Evolutionary conservation across 2,329 filamentous ascomycete species (phyloP), one percentile per base, ranked within the genome.

Genomic region (Fusarium miscanthi): DNA sequence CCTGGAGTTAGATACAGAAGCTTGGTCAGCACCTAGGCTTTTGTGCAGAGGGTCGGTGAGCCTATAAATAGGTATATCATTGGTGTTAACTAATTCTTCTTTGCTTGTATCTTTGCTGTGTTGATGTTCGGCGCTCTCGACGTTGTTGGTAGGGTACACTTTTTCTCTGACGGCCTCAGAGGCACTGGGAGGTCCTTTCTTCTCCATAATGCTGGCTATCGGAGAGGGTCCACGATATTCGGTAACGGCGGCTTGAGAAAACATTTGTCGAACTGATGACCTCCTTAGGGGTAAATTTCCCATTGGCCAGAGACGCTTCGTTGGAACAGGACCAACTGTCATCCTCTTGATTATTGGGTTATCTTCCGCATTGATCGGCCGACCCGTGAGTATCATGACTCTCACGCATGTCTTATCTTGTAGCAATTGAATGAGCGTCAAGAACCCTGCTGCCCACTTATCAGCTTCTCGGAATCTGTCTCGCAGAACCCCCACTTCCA

Each of bases 171-270:
- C 31, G 4, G 31, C 11, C 31, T 31, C 12, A 12, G 31, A 31
- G 31, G 31, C 31, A 31, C 31, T 31, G 31, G 31, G 35, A 8
- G 7, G 19, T 21, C 1, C 37, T 40, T 2, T 11, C 11, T 11
- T 0, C 6, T 40, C 11, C 21, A 40, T 3, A 40, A n/a, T 14
- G 1, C 21, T 14, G 3, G 31, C 11, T 4, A 13, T 31, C 12
- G 6, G 12, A 13, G 38, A n/a, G 21, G 38, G 38, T 3, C 0
- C 5, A n/a, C 5, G 7, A 7, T 6, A n/a, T 40, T 3, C 38
- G 1, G 19, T n/a, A 1, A 14, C 19, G 1, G 38, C 0, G 38
- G 0, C 0, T 14, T 40, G 38, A 3, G 38, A 3, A 40, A 7
- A 2, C 38, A 7, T n/a, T 40, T n/a, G 38, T 40, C 21, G 3